A percentile compares a stretch with the other conserved stretches of the same genome.
These are phyloP conservation scores for Gaeumannomyces tritici DNA, from an alignment of 2,329 filamentous ascomycete genomes.

Conservation along the genomic window DNA sequence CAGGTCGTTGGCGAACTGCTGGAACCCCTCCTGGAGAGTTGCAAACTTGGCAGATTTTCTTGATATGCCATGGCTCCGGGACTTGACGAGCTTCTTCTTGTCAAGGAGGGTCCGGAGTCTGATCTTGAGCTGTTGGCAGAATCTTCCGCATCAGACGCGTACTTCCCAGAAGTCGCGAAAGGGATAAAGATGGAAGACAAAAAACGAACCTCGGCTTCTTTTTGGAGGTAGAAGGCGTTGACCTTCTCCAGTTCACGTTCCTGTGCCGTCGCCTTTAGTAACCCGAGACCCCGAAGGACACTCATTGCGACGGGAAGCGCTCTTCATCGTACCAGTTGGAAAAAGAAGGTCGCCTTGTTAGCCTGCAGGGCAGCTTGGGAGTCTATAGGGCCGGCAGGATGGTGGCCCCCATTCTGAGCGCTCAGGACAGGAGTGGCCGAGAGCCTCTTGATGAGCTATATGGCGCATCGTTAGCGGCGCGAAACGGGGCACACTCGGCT, in stretches of 20 bases:
- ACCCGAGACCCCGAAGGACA: conserved; percentile 12
- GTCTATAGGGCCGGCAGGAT: conserved; percentile 44
- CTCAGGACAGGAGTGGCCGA: conserved; percentile 81
- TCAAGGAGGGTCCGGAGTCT: conserved; percentile 86
- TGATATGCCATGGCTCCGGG: conserved; percentile 64
- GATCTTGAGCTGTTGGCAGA: conserved; percentile 64
- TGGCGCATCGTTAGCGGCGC: conserved; percentile 18
- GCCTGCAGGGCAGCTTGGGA: conserved; percentile 87
- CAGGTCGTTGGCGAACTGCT: conserved; percentile 91
- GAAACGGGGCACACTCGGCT: background rate
- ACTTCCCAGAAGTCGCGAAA: background rate
- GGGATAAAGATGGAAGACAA: background rate
- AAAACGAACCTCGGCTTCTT: conserved; percentile 79
- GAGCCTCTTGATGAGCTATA: conserved; percentile 93
- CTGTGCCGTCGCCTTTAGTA: conserved; percentile 41
- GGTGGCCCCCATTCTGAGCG: conserved; percentile 58
- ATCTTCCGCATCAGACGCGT: conserved; percentile 5
- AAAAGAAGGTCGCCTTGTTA: conserved; percentile 98
- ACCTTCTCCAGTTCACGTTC: conserved; percentile 98
- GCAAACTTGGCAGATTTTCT: conserved; percentile 90
- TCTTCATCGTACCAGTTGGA: conserved; percentile 64
- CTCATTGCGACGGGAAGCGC: conserved; percentile 7
- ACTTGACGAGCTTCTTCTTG: conserved; percentile 87
- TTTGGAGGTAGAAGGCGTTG: conserved; percentile 95
- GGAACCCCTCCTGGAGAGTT: conserved; percentile 90